Base-by-base conservation (phyloP, 148 eudicot genomes). In the Polygonum maritimum region DNA sequence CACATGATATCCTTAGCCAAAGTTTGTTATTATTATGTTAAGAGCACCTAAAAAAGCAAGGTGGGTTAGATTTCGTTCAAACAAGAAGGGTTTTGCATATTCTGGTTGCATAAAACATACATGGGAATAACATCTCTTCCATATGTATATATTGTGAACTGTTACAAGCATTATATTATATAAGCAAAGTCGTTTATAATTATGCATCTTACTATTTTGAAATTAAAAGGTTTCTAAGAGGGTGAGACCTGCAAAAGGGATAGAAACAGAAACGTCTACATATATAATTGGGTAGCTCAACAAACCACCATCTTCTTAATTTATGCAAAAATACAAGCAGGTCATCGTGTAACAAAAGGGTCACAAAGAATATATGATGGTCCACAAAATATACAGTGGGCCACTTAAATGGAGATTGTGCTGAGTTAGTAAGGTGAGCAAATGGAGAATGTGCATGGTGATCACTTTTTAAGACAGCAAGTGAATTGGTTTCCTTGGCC, bases 401-500 rank as follows among this genome's bases (percentile, higher is more conserved):
- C 33, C 33, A 19, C 11, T 11, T 57, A 8, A 2, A 19, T 19
- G 33, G 33, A 7, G 33, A 19, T 57, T 57, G 33, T 21, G 33
- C 12, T 57, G 33, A 57, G 60, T 54, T 7, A 21, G 22, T 52
- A 15, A 1, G 60, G 9, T 18, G 60, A 5, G 22, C 19, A 18
- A 54, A n/a, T 54, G 60, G 60, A 54, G 19, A 11, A 57, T 21
- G 63, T 7, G 2, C 2, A 57, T 57, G 26, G 63, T 57, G 63
- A 33, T 57, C 33, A 19, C 63, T 57, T 57, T 57, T 57, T 19
- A 57, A 19, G 63, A 57, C 63, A 57, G 12, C 33, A 57, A 57
- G 63, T 22, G 26, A 57, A 7, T 57, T 57, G 63, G 63, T 57
- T 57, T 57, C 63, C 63, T 57, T 57, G 63, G 63, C 63, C 63